Base-by-base conservation (phyloP, 306 rosid species). In the Gleditsia sinensis region DNA sequence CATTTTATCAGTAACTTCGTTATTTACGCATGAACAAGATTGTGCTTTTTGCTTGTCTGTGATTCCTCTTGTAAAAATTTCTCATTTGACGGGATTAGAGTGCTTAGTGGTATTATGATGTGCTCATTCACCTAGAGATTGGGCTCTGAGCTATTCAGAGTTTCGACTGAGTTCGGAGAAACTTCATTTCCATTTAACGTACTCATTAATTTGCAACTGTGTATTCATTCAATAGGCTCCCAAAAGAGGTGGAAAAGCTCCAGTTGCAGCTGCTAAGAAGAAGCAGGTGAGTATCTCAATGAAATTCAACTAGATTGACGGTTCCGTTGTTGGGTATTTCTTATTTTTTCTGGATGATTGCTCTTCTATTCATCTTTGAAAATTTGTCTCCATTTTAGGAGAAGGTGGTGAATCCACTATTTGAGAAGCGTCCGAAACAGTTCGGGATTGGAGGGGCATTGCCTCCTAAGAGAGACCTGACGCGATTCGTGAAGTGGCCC, bases 391-490 rank as follows among this genome's bases (percentile, higher is more conserved):
- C 13, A 1, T 34, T 61, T 20, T 19, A 83, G 85, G 91, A 85
- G 83, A 84, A 85, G 67, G 92, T 89, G 10, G 80, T 65, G 59
- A 91, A 91, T 53, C 94, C 97, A 1, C 75, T 91, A 20, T 91
- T 91, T 55, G 97, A 91, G 91, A 89, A 89, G 82, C 86, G 97
- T 7, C 88, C 97, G 7, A 91, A 88, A 83, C 97, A 85, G 76
- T 89, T 91, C 17, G 94, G 96, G 17, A 91, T 91, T 24, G 96
- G 94, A 19, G 96, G 96, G 0, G 94, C 94, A 1, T 78, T 91
- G 72, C 97, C 94, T 0, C 97, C 97, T 4, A 91, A 91, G 90
- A 82, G 94, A 3, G 97, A 88, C 78, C 86, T 91, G 2, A 87
- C 92, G 0, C 75, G 94, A 3, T 91, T 91, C 69, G 95, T 91